Percentiles rank a stretch among this genome's conserved stretches.
phyloP scores from a whole-genome alignment of 2,329 filamentous ascomycete genomes.

The Pseudopyrenochaeta lycopersici region DNA sequence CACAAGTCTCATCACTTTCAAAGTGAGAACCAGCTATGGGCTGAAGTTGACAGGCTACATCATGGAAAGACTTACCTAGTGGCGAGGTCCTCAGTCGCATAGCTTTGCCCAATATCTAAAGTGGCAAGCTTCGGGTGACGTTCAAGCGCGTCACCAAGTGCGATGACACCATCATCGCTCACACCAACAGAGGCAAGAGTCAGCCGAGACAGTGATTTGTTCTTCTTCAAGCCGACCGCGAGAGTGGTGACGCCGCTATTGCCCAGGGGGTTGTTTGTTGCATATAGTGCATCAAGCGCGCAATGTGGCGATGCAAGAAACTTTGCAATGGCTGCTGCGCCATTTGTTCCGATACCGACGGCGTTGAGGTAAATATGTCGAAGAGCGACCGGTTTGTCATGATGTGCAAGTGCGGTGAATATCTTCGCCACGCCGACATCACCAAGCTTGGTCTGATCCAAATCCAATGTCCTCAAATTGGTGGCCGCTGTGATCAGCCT shows the following conservation, averaged over 20 bases:
- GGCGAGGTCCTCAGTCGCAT: conserved; percentile 55
- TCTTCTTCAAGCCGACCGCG: conserved; percentile 30
- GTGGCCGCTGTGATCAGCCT: conserved; percentile 55
- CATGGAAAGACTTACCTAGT: conserved; percentile 13
- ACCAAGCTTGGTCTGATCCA: conserved; percentile 64
- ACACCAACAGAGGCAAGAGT: conserved; percentile 57
- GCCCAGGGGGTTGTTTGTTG: conserved; percentile 46
- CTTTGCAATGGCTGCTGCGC: conserved; percentile 32
- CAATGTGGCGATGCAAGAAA: conserved; percentile 38
- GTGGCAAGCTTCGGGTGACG: conserved; percentile 48
- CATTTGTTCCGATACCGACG: conserved; percentile 34
- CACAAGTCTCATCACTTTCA: too few relatives aligned
- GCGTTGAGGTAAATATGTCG: conserved; percentile 47
- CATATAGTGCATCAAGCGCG: conserved; percentile 40
- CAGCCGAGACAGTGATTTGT: conserved; percentile 35
- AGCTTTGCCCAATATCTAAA: conserved; percentile 59
- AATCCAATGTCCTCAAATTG: conserved; percentile 60
- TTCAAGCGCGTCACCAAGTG: conserved; percentile 50
- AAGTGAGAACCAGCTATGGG: too few relatives aligned
- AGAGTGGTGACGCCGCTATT: conserved; percentile 28
- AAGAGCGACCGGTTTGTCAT: conserved; percentile 34
- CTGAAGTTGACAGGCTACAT: too few relatives aligned
- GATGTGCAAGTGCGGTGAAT: conserved; percentile 51
- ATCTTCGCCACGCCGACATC: conserved; percentile 57
- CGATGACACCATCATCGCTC: conserved; percentile 50